A percentile compares a stretch with the other conserved stretches of the same genome.
Evolutionary conservation across 2,329 filamentous ascomycete species (phyloP).

Genomic region (Neoarthrinium moseri): DNA sequence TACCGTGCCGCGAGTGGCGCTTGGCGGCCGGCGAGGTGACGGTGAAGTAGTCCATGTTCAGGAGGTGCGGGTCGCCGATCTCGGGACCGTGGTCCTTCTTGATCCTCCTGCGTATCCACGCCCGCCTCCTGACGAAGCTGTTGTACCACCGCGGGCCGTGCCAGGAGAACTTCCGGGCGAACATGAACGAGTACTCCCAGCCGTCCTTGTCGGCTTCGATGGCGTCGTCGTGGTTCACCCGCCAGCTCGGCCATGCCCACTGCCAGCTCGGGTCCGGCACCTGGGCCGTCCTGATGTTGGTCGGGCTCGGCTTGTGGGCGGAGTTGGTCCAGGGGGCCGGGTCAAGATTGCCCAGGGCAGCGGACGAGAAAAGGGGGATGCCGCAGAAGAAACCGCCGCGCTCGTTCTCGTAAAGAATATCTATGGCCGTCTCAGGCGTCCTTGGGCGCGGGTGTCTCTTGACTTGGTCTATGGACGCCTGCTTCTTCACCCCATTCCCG

Average conservation of each 20-base stretch:
- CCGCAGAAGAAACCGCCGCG: conserved; percentile 88
- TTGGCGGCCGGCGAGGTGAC: conserved; percentile 57
- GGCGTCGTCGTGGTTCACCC: conserved; percentile 68
- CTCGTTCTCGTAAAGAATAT: conserved; percentile 95
- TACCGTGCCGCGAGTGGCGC: conserved; percentile 36
- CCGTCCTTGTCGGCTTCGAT: conserved; percentile 75
- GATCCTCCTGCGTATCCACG: conserved; percentile 81
- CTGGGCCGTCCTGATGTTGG: conserved; percentile 79
- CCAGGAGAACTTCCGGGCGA: conserved; percentile 74
- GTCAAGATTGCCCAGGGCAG: conserved; percentile 82
- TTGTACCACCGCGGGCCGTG: conserved; percentile 91
- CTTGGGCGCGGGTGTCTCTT: conserved; percentile 12
- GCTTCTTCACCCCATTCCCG: conserved; percentile 10
- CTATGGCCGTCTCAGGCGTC: conserved; percentile 60
- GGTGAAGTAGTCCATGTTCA: conserved; percentile 78
- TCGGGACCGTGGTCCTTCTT: conserved; percentile 53
- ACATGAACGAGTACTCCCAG: conserved; percentile 95
- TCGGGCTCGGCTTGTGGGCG: conserved; percentile 59
- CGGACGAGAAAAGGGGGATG: conserved; percentile 82
- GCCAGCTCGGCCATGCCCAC: conserved; percentile 74
- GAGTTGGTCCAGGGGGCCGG: conserved; percentile 83
- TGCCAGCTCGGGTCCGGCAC: conserved; percentile 94
- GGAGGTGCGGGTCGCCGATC: conserved; percentile 58
- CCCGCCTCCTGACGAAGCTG: conserved; percentile 85
- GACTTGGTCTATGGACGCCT: background rate